Base-by-base conservation (phyloP, 2,329 filamentous ascomycete genomes). In the Beauveria asiatica region DNA sequence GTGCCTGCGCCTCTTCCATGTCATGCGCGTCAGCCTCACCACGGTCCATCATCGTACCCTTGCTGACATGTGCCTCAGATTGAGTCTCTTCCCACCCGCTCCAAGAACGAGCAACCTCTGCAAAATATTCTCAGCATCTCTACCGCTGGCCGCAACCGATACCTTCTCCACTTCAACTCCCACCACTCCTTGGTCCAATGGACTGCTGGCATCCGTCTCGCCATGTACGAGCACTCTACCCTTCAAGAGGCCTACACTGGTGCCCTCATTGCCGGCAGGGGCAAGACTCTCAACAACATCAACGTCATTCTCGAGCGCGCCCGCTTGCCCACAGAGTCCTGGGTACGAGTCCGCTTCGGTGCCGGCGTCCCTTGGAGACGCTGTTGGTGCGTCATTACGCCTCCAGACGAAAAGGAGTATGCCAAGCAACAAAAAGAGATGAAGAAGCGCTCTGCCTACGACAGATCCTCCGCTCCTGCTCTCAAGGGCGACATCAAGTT, bases 181-280 rank as follows among this genome's bases (percentile, higher is more conserved):
- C 85, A 93, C 65, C 89, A 96, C 70, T 96, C 93, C 0, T 79
- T 99, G 59, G 88, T 92, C 3, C 92, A 97, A 74, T 99, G 94
- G 94, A 96, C 94, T 1, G 89, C 94, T 17, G 91, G 89, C 49
- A 97, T 99, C 66, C 86, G 94, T 51, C 83, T 99, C 23, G 84
- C 93, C 67, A 96, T 97, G 83, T 97, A 87, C 72, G 94, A 99
- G 76, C 89, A 97, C 69, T 86, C 92, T 1, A 91, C 90, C 0
- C 78, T 99, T 39, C 93, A 97, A 70, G 94, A 99, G 75, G 92
- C 94, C 1, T 99, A 99, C 71, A 99, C 94, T 0, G 94, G 94
- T 7, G 93, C 93, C 21, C 78, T 99, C 49, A 94, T 99, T 69
- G 94, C 94, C 11, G 94, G 92, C 59, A 97, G 97, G 75, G 94